Evolutionary conservation across 257 asterid species (phyloP), one percentile per base, ranked within the genome.

Genomic region (Fraxinus anomala): DNA sequence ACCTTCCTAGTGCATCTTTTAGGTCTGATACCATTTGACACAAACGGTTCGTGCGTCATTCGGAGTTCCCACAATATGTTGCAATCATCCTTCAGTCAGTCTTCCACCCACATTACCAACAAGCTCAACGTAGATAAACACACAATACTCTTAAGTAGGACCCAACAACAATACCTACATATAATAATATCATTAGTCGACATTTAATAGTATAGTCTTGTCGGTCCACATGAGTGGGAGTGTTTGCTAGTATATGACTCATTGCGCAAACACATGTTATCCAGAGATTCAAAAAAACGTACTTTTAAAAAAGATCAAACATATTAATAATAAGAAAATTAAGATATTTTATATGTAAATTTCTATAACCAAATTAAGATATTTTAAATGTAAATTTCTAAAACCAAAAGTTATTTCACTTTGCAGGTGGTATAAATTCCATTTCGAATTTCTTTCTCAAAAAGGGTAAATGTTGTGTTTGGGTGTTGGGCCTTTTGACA

Each of bases 331-430:
- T n/a, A 3, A 63, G 34, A 17, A 49, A 44, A 63, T 39, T 17
- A 37, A 44, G 59, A 39, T 26, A 44, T 51, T 61, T 84, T 49
- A 76, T 67, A 37, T n/a, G 28, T 9, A 30, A 5, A 21, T 19
- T 2, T 9, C 49, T 19, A n/a, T n/a, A 37, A 1, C 3, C 19
- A 31, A 70, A 70, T 28, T 28, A 28, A 28, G 31, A 28, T 28
- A 44, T 49, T 59, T 84, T 49, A 76, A 71, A 37, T n/a, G 28
- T 9, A 30, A 5, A 21, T 19, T 2, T 9, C 49, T 19, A n/a
- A 36, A 37, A 1, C 3, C 19, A 31, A 70, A 70, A 23, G 19
- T 70, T 19, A 34, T 7, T 59, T 21, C 31, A 59, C 31, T 19
- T 19, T 70, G 49, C 6, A 37, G 9, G 7, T 40, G 42, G 4